phyloP scores from a whole-genome alignment of 805 yeast genomes.

The Ogataea trehaloabstinens region DNA sequence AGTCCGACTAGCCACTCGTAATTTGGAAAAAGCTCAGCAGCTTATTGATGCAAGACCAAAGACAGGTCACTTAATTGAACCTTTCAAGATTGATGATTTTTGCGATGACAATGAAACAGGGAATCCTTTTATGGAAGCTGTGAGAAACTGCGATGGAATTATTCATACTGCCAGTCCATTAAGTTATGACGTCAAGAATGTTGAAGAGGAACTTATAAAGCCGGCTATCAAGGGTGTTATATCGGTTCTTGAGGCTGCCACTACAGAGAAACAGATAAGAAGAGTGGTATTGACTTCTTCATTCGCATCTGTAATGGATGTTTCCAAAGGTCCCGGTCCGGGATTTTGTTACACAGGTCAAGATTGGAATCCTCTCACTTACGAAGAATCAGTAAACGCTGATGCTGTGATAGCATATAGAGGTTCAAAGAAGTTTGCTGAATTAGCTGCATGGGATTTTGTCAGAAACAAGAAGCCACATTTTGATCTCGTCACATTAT shows the following conservation, averaged over 20 bases:
- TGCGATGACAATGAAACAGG: not conserved
- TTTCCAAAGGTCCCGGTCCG: constrained; percentile 2
- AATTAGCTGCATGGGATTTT: constrained; percentile 42
- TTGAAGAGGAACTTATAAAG: constrained; percentile 1
- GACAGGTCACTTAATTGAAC: constrained; percentile 15
- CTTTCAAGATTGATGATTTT: constrained; percentile 17
- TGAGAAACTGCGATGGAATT: constrained; percentile 11
- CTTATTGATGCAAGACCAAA: constrained; percentile 16
- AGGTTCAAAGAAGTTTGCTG: constrained; percentile 41
- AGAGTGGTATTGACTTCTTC: constrained; percentile 2
- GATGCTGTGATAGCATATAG: constrained; percentile 32
- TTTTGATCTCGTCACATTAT: constrained; percentile 32
- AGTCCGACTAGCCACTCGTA: constrained; percentile 25
- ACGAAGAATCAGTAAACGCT: constrained; percentile 22
- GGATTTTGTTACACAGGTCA: constrained; percentile 24
- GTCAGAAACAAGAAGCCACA: constrained; percentile 25
- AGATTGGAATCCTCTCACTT: constrained; percentile 33
- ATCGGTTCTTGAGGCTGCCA: constrained; percentile 5
- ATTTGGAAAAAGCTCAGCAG: constrained; percentile 17
- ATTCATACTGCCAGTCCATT: constrained; percentile 13
- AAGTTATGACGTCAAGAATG: constrained; percentile 6
- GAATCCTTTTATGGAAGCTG: constrained; percentile 10
- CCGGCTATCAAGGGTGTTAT: constrained; percentile 2
- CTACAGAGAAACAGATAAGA: not conserved
- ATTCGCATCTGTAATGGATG: constrained; percentile 3